Evolutionary conservation across 2,329 filamentous ascomycete genomes (phyloP), one percentile per base, ranked within the genome.

Genomic region (Rhinocladiella mackenziei): DNA sequence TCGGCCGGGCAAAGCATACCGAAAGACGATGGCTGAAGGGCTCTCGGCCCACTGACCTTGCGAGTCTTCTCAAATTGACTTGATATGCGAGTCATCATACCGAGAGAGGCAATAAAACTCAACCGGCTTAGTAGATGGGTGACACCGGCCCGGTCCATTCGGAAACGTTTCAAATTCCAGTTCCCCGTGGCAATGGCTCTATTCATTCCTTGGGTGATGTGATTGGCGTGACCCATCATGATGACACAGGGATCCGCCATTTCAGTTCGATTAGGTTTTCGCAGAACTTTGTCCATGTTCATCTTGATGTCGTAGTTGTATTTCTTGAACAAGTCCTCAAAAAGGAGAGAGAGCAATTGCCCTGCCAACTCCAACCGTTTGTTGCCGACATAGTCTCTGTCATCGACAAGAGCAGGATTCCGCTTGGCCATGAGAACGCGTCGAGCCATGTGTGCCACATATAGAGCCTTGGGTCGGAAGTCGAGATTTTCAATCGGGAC

Each of bases 1-100:
- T 98, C 92, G 8, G 92, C 94, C 0, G 89, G 86, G 62, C 92
- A 98, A 42, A 98, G 74, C 89, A 98, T 96, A 57, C 92, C 92
- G 71, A 95, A 98, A 57, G 98, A 92, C 1, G 92, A 98, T 5
- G 92, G 89, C 61, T 98, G 92, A 36, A 98, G 74, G 13, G 94
- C 92, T 77, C 92, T 83, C 58, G 94, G 92, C 55, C 94, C 94
- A 61, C 84, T 89, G 50, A 98, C 89, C 67, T 98, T 98, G 57
- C 92, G 75, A 2, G 92, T 97, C 75, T 98, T 98, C 64, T 98
- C 92, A 60, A 98, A 98, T 70, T 98, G 92, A 76, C 86, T 94
- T 65, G 85, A 92, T 60, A 98, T 97, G 65, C 92, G 79, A 10
- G 92, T 98, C 92, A 98, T 98, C 94, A 98, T 98, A 51, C 94